Percentiles rank a stretch among this genome's conserved stretches.
Conservation (phyloP, 2,329 filamentous ascomycete species). For the Arthroderma uncinatum region DNA sequence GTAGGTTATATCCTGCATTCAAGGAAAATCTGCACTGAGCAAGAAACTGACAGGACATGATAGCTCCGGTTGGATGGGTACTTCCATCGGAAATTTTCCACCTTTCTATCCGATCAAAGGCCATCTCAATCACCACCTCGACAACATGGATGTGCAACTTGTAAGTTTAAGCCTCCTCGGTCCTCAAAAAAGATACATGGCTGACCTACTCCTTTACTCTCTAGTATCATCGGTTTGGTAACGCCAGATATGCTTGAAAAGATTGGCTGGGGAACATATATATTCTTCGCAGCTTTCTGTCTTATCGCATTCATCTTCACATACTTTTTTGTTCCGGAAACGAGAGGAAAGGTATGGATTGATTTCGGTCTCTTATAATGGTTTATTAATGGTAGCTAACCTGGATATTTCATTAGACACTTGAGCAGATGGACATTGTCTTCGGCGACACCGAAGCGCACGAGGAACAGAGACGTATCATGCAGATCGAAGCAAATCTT, state of each 20-base stretch:
- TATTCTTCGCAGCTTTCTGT: conserved; percentile 31
- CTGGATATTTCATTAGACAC: conserved; percentile 24
- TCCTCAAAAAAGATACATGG: neutral
- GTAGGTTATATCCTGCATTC: conserved; percentile 15
- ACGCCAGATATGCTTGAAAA: conserved; percentile 30
- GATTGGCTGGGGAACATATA: conserved; percentile 31
- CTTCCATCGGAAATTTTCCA: conserved; percentile 33
- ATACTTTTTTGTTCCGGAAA: conserved; percentile 28
- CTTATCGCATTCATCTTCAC: conserved; percentile 27
- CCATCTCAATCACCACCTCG: conserved; percentile 30
- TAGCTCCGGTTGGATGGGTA: conserved; percentile 31
- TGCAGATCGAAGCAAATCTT: conserved; percentile 29
- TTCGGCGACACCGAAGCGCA: conserved; percentile 32
- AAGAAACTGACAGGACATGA: neutral
- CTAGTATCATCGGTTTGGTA: conserved; percentile 28
- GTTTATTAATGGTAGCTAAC: neutral
- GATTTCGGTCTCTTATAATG: neutral
- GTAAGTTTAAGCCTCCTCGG: conserved; percentile 17
- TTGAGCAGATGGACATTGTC: conserved; percentile 47
- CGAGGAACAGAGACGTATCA: conserved; percentile 30
- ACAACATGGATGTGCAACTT: conserved; percentile 33
- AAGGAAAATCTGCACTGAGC: neutral
- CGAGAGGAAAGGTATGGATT: conserved; percentile 25
- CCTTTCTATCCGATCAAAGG: conserved; percentile 28
- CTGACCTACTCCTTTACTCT: neutral